These are phyloP conservation scores for Termitomyces sp. DNA, from an alignment of 768 basidiomycete genomes.

Conservation along the genomic window DNA sequence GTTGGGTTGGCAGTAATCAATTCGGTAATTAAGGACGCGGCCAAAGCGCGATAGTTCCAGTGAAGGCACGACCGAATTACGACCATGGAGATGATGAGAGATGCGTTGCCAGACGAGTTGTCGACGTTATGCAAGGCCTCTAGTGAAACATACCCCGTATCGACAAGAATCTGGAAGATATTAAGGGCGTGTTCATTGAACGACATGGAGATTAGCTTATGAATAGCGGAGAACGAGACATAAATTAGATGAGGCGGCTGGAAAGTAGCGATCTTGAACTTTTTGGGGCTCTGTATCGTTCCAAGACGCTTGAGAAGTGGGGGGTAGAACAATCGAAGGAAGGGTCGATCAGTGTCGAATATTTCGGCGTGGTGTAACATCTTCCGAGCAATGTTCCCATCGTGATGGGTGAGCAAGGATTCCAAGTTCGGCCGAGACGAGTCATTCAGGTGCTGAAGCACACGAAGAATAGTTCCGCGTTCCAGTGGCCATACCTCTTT, in stretches of 20 bases:
- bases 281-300: conserved; percentile 20
- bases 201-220: conserved; percentile 33
- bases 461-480: conserved; percentile 8
- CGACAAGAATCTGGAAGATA: conserved; percentile 47
- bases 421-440: conserved; percentile 5
- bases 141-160: conserved; percentile 40
- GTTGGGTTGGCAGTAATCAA: conserved; percentile 19
- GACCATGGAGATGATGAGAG: conserved; percentile 44
- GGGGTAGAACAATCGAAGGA: conserved; percentile 24
- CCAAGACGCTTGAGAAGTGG: conserved; percentile 23
- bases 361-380: conserved; percentile 12
- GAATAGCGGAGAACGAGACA: conserved; percentile 38
- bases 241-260: conserved; percentile 33
- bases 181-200: conserved; percentile 34
- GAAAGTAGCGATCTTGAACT: conserved; percentile 28
- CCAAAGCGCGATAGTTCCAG: conserved; percentile 49
- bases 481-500: conserved; percentile 8
- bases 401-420: neutral
- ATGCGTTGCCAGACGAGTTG: conserved; percentile 33
- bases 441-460: conserved; percentile 15
- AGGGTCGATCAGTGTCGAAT: conserved; percentile 15
- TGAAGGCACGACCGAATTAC: conserved; percentile 49
- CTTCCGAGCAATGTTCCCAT: conserved; percentile 15
- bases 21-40: conserved; percentile 32
- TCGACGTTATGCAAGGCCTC: conserved; percentile 40